Conservation (phyloP, 257 asterid species). For the Solanum pennellii region DNA sequence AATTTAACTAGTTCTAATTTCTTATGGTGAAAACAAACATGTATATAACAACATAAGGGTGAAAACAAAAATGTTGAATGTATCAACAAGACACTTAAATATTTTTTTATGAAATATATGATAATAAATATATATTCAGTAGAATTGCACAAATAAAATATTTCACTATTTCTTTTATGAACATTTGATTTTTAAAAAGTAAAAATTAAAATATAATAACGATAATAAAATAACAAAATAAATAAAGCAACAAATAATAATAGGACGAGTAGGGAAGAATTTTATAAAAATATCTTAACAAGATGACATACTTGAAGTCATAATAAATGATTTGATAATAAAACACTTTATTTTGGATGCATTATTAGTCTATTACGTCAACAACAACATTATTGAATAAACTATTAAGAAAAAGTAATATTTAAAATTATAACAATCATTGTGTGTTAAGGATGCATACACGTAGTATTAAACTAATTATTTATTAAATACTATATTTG, state of each 20-base stretch:
- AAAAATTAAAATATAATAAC: not conserved
- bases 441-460: not conserved
- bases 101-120: not conserved
- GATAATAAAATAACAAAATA: not conserved
- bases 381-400: not conserved
- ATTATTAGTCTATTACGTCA: not conserved
- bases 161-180: fast-evolving
- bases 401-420: not conserved
- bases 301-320: not conserved
- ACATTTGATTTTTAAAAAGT: fast-evolving
- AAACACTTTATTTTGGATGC: not conserved
- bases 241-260: not conserved
- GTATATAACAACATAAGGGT: not conserved
- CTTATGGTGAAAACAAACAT: not conserved
- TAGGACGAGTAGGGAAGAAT: not conserved
- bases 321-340: not conserved
- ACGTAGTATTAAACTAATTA: not conserved
- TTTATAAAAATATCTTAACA: not conserved
- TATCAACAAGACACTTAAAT: not conserved
- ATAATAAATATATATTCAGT: not conserved
- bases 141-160: not conserved
- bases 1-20: not conserved
- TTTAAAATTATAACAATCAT: not conserved
- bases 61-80: not conserved
- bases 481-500: not conserved